Evolutionary conservation across 345 rosid species (phyloP).

Genomic region (Hirschfeldia incana): DNA sequence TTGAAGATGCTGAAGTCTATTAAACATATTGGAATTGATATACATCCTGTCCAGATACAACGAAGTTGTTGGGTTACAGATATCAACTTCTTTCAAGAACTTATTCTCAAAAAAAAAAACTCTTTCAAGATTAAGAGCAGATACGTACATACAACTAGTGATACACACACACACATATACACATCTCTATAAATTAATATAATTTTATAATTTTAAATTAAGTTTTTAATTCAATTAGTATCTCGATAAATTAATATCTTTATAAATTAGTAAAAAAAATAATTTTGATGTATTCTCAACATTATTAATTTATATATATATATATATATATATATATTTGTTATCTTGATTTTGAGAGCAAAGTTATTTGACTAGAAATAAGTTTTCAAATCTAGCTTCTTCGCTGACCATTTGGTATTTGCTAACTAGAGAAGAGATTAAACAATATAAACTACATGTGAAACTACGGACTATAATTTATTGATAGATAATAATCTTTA

Average conservation of each 20-base stretch:
- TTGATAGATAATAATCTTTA: not conserved
- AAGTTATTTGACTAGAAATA: too few species aligned
- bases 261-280: too few species aligned
- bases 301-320: too few species aligned
- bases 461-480: not conserved
- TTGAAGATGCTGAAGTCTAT: constrained; percentile 15
- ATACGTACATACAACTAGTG: constrained; percentile 10
- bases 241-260: too few species aligned
- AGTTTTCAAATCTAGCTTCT: not conserved
- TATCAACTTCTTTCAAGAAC: constrained; percentile 21
- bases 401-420: not conserved
- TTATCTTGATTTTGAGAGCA: too few species aligned
- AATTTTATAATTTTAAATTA: too few species aligned
- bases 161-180: not conserved
- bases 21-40: not conserved
- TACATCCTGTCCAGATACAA: constrained; percentile 29
- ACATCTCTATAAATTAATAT: too few species aligned
- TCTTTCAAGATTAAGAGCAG: constrained; percentile 17
- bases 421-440: not conserved
- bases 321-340: too few species aligned
- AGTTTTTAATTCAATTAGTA: too few species aligned
- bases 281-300: too few species aligned
- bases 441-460: not conserved
- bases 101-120: not conserved
- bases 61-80: constrained; percentile 30